These are phyloP conservation scores for Yamadazyma sp. DNA, from an alignment of 1,139 yeast species.

Conservation along the genomic window DNA sequence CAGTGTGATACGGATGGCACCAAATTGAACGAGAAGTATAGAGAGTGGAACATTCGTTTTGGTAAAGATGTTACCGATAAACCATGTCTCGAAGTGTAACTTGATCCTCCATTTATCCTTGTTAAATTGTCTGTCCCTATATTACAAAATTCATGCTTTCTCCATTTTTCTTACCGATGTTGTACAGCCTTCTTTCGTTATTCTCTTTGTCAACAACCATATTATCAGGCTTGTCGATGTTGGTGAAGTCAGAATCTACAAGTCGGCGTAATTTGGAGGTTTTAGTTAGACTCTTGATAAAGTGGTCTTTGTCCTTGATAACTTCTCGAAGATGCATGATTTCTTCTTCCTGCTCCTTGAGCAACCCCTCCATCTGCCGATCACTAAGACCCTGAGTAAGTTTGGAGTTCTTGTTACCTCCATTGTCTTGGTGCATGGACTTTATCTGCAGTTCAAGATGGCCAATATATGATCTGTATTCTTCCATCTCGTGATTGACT, in stretches of 20 bases:
- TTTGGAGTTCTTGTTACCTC: slow-evolving; percentile 4
- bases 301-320: slow-evolving; percentile 68
- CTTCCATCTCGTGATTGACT: slow-evolving; percentile 54
- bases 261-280: slow-evolving; percentile 53
- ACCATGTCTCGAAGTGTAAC: slow-evolving; percentile 21
- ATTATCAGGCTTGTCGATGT: slow-evolving; percentile 5
- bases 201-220: slow-evolving; percentile 11
- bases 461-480: slow-evolving; percentile 58
- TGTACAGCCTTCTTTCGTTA: slow-evolving; percentile 12
- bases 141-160: slow-evolving; percentile 15
- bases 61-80: slow-evolving; percentile 69
- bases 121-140: slow-evolving; percentile 5
- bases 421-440: slow-evolving; percentile 20
- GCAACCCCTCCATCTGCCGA: slow-evolving; percentile 15
- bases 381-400: slow-evolving; percentile 13
- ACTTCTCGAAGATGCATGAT: slow-evolving; percentile 62
- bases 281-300: slow-evolving; percentile 71
- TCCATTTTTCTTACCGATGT: slow-evolving; percentile 14
- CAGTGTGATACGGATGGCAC: slow-evolving; percentile 37
- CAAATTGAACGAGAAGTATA: slow-evolving; percentile 46
- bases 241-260: slow-evolving; percentile 35
- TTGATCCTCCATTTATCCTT: neutral
- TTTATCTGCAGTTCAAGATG: slow-evolving; percentile 63
- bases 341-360: slow-evolving; percentile 70
- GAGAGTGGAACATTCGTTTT: slow-evolving; percentile 64